Evolutionary conservation across 169 alveolate genomes (phyloP).

Genomic region (Miamiensis avidus): DNA sequence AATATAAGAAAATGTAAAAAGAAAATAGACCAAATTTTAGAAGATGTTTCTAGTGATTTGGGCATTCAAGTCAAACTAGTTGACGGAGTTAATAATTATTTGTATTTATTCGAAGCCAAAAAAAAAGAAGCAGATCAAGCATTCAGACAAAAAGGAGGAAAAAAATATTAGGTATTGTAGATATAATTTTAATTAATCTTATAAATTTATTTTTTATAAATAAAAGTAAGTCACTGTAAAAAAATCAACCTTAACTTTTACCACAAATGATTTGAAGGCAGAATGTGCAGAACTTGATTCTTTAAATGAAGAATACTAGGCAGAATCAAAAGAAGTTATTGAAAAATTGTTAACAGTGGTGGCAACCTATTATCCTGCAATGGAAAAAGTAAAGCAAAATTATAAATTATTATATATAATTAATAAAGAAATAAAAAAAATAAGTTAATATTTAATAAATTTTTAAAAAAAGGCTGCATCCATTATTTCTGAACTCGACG

Average conservation of each 20-base stretch:
- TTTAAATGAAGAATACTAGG: constrained; percentile 74
- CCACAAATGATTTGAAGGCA: constrained; percentile 53
- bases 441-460: no score
- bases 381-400: constrained; percentile 67
- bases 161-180: constrained; percentile 23
- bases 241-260: constrained; percentile 55
- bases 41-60: constrained; percentile 60
- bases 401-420: no score
- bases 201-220: constrained; percentile 29
- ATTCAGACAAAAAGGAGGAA: constrained; percentile 37
- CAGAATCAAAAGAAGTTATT: constrained; percentile 82
- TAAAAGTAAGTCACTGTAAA: constrained; percentile 53
- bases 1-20: constrained; percentile 50
- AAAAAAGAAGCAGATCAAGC: constrained; percentile 74
- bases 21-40: constrained; percentile 63
- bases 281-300: constrained; percentile 49
- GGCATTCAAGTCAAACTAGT: constrained; percentile 57
- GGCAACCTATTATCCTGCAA: constrained; percentile 94
- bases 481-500: constrained; percentile 93
- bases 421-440: no score
- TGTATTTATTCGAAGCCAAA: constrained; percentile 69
- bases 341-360: constrained; percentile 93
- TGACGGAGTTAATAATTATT: constrained; percentile 52
- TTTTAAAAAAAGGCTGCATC: constrained; percentile 69
- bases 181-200: constrained; percentile 41